Evolutionary conservation across 495 filamentous ascomycete genomes (phyloP).

Genomic region (Barbatosphaeria neglecta): DNA sequence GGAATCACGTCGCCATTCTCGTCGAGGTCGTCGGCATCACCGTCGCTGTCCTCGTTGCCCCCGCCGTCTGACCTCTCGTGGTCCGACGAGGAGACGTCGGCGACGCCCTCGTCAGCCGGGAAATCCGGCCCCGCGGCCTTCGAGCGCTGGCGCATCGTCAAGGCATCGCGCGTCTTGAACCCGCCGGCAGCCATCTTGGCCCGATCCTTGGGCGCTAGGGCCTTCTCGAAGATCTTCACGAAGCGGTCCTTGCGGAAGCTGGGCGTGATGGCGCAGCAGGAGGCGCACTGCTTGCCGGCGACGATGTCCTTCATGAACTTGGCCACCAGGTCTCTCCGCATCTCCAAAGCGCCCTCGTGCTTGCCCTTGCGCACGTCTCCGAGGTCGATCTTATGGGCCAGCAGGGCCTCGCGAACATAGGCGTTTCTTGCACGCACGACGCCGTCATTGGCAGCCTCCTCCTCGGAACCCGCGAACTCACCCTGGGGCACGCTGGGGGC

Average conservation of each 20-base stretch:
- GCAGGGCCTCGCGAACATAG: constrained; percentile 59
- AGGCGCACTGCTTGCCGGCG: constrained; percentile 53
- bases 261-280: constrained; percentile 64
- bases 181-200: constrained; percentile 61
- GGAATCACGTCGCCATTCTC: constrained; percentile 42
- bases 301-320: constrained; percentile 63
- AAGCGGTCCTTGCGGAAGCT: constrained; percentile 73
- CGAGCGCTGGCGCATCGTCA: constrained; percentile 20
- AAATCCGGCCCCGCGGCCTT: constrained; percentile 20
- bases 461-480: constrained; percentile 5
- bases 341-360: constrained; percentile 67
- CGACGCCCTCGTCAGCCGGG: constrained; percentile 55
- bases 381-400: constrained; percentile 34
- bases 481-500: not conserved
- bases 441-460: constrained; percentile 15
- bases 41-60: constrained; percentile 32
- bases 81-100: constrained; percentile 38
- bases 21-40: constrained; percentile 39
- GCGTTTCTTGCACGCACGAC: constrained; percentile 53
- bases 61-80: too few relatives aligned
- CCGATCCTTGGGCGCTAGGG: constrained; percentile 56
- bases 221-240: constrained; percentile 86
- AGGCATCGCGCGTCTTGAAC: constrained; percentile 54
- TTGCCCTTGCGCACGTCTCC: constrained; percentile 51
- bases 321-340: constrained; percentile 62